A percentile compares a stretch with the other conserved stretches of the same genome.
These are phyloP conservation scores for Saccharum officinarum DNA, from an alignment of 176 grass and related monocot genomes.

Conservation along the genomic window DNA sequence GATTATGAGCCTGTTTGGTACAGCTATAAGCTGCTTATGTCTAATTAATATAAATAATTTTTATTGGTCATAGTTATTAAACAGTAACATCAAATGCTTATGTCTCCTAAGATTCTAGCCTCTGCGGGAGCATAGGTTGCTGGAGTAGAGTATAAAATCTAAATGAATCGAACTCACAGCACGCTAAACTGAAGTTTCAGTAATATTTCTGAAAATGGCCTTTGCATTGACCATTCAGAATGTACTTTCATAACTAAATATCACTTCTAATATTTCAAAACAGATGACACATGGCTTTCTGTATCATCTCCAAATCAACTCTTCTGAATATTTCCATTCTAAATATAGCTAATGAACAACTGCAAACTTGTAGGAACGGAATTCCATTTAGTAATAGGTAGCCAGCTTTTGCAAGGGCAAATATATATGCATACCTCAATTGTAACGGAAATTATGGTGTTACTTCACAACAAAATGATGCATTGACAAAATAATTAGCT, in stretches of 20 bases:
- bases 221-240: neutral
- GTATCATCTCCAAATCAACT: neutral
- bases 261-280: neutral
- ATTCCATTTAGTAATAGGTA: neutral
- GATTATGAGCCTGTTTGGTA: neutral
- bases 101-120: neutral
- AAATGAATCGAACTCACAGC: neutral
- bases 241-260: neutral
- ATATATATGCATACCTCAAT: neutral
- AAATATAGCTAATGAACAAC: neutral
- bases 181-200: neutral
- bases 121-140: neutral
- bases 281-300: neutral
- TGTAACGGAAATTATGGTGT: neutral
- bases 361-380: neutral
- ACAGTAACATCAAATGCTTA: neutral
- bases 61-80: neutral
- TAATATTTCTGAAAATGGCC: neutral
- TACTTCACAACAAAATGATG: conserved; percentile 6
- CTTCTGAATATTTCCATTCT: neutral
- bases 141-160: neutral
- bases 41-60: neutral
- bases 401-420: neutral
- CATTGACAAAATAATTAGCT: conserved; percentile 15
- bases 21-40: neutral